phyloP scores from a whole-genome alignment of 345 rosid genomes.

The Clarkia xantiana region DNA sequence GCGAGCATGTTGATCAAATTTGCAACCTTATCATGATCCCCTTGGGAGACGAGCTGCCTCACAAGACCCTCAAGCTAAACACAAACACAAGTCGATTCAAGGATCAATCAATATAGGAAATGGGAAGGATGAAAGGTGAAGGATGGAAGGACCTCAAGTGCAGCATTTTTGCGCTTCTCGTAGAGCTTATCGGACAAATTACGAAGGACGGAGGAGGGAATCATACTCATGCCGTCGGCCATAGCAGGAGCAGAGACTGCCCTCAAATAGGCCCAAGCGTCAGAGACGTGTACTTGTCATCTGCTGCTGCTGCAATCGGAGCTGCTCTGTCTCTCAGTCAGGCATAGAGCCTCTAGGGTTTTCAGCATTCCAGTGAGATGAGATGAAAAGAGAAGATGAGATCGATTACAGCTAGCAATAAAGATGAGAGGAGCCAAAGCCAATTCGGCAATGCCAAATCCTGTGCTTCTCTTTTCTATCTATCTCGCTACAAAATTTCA shows the following conservation, averaged over 20 bases:
- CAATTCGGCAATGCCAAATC: too few species aligned
- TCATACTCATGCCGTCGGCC: constrained; percentile 56
- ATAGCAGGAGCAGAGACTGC: constrained; percentile 17
- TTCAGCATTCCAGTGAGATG: constrained; percentile 7
- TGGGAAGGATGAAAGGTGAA: background rate
- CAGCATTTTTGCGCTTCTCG: constrained; percentile 97
- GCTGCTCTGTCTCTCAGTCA: background rate
- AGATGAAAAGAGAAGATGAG: background rate
- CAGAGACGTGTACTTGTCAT: constrained; percentile 2
- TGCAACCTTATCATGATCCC: constrained; percentile 92
- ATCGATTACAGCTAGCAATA: too few species aligned
- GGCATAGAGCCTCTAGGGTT: constrained; percentile 2
- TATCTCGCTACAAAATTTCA: too few species aligned
- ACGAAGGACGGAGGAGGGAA: constrained; percentile 66
- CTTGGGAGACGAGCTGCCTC: constrained; percentile 52
- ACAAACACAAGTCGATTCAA: constrained; percentile 17
- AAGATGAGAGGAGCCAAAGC: too few species aligned
- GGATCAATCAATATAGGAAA: constrained; percentile 4
- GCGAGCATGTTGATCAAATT: constrained; percentile 66
- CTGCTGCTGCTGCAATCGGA: background rate
- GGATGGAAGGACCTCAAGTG: constrained; percentile 59
- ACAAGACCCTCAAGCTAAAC: constrained; percentile 77
- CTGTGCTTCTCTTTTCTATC: too few species aligned
- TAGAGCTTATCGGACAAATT: constrained; percentile 95
- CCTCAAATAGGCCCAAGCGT: constrained; percentile 5